Base-by-base conservation (phyloP, 768 basidiomycete genomes). In the Leccinum incarnatum region DNA sequence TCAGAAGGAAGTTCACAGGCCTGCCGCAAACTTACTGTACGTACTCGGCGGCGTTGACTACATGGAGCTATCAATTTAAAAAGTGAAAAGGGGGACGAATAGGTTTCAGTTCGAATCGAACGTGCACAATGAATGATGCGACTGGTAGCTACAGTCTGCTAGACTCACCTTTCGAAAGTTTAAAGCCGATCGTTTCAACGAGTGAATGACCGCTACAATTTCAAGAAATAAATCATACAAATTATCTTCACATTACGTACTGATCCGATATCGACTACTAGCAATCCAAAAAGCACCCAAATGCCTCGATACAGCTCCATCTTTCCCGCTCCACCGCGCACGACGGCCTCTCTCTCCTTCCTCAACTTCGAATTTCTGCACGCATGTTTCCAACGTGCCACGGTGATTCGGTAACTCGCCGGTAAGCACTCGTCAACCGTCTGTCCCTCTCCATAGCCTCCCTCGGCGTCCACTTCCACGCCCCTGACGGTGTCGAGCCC, bases 401-500 rank as follows among this genome's bases (percentile, higher is more conserved):
- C 60, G 0, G 46, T 65, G 47, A 71, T 58, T 1, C 57, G 61
- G 25, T 57, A 71, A 37, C 68, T 60, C 40, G 53, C 56, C 19
- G 70, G 70, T 11, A 71, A 40, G 68, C 70, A 72, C 29, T 72
- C 66, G 23, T 59, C 45, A 2, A 67, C 70, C 4, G 55, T 54
- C 52, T 70, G 62, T 7, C 60, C 68, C 17, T 48, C 58, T 4
- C 68, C 68, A 15, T 68, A 72, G 14, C 15, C 2, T 29, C 61
- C 66, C 36, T 71, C 71, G 2, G 9, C 4, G n/a, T 56, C 56
- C 40, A 66, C 7, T 32, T 59, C 58, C 37, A 65, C 25, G 11
- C 32, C 53, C 50, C 23, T 51, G 14, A 37, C 48, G 0, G 62
- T 47, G 23, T 79, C 78, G 14, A 71, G 65, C 3, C 75, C 80